phyloP scores from a whole-genome alignment of 2,329 filamentous ascomycete genomes.

The Colletotrichum incanum region DNA sequence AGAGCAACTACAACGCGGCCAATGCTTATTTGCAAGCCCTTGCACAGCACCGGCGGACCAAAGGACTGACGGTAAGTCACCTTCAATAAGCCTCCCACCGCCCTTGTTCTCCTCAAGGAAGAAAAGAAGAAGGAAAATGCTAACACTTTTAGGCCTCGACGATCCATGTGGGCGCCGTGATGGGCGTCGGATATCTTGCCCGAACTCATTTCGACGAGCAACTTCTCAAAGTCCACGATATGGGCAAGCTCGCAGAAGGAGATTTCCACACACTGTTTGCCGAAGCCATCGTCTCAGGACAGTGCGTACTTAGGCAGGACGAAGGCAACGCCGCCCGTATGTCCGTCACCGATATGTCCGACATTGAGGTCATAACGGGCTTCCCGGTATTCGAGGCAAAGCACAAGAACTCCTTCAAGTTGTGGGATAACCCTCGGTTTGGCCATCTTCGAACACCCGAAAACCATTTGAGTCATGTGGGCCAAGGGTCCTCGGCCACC shows the following conservation, averaged over 20 bases:
- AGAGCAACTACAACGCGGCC: slow-evolving; percentile 62
- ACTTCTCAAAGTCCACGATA: background rate
- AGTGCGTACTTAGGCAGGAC: background rate
- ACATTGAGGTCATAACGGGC: slow-evolving; percentile 3
- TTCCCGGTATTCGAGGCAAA: slow-evolving; percentile 18
- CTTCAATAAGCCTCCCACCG: background rate
- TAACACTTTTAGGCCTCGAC: slow-evolving; percentile 45
- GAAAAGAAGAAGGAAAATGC: background rate
- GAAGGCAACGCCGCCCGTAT: background rate
- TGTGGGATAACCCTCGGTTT: slow-evolving; percentile 25
- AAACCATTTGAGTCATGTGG: background rate
- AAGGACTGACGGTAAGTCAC: slow-evolving; percentile 53
- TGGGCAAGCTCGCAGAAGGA: slow-evolving; percentile 43
- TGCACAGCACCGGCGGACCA: slow-evolving; percentile 51
- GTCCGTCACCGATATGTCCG: slow-evolving; percentile 12
- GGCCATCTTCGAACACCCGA: slow-evolving; percentile 12
- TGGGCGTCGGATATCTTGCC: slow-evolving; percentile 60
- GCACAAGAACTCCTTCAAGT: slow-evolving; percentile 18
- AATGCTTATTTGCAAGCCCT: slow-evolving; percentile 60
- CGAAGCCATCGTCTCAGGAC: slow-evolving; percentile 57
- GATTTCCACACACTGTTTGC: slow-evolving; percentile 61
- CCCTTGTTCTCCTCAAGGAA: background rate
- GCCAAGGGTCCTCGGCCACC: background rate
- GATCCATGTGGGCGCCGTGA: slow-evolving; percentile 56
- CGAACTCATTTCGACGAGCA: background rate